Evolutionary conservation across 1,284 basidiomycete species (phyloP).

Genomic region (Coniophora puteana): DNA sequence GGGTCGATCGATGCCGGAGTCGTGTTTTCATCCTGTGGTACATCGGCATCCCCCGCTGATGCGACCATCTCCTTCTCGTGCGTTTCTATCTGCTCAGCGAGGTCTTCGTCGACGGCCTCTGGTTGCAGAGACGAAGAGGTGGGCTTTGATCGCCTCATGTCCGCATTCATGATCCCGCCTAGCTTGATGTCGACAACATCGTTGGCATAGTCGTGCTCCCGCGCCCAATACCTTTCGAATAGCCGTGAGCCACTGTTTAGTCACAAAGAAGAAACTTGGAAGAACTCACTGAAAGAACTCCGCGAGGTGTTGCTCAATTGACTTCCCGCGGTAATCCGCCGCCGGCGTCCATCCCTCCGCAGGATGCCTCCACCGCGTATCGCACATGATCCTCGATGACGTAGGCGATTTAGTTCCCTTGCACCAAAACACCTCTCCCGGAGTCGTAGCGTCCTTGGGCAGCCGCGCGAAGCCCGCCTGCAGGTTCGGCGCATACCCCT

Average conservation of each 20-base stretch:
- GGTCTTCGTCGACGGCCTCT: slow-evolving; percentile 6
- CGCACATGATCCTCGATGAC: slow-evolving; percentile 28
- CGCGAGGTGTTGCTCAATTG: slow-evolving; percentile 29
- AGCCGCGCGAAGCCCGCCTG: slow-evolving; percentile 33
- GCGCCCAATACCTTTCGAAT: slow-evolving; percentile 42
- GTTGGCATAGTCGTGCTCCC: slow-evolving; percentile 30
- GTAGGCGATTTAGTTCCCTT: slow-evolving; percentile 15
- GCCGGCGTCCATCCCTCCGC: too few relatives aligned
- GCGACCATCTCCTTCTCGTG: slow-evolving; percentile 1
- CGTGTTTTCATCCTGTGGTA: background rate
- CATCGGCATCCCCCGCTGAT: background rate
- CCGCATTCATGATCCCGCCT: slow-evolving; percentile 34
- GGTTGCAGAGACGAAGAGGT: too few relatives aligned
- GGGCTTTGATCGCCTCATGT: too few relatives aligned
- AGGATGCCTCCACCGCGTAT: slow-evolving; percentile 30
- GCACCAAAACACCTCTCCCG: slow-evolving; percentile 35
- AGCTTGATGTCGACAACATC: slow-evolving; percentile 36
- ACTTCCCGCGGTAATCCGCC: too few relatives aligned
- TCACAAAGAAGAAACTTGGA: slow-evolving; percentile 1
- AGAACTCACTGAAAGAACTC: slow-evolving; percentile 45
- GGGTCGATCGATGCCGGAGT: slow-evolving; percentile 1
- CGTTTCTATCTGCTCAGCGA: background rate
- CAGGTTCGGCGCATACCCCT: slow-evolving; percentile 45
- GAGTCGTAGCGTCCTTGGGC: slow-evolving; percentile 8
- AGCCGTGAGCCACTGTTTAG: background rate